phyloP scores from a whole-genome alignment of 139 green algal genomes.

The Coelastrella sp. region DNA sequence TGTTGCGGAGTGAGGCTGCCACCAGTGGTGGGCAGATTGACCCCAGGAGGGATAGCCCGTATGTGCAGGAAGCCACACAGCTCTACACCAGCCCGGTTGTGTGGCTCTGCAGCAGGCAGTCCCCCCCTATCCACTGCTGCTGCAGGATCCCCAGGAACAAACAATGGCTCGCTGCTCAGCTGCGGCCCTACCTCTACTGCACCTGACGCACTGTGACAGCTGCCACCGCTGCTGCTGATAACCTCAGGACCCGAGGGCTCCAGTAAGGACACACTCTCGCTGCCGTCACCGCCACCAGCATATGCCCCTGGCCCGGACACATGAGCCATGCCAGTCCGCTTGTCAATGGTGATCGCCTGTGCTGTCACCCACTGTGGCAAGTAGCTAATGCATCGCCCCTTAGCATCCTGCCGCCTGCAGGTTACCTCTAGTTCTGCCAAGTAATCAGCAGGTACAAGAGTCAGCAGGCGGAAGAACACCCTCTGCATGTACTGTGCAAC shows the following conservation, averaged over 20 bases:
- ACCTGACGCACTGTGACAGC: neutral
- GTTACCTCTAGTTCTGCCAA: slow-evolving; percentile 36
- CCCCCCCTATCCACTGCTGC: neutral
- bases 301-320: slow-evolving; percentile 21
- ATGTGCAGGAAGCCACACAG: slow-evolving; percentile 50
- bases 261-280: neutral
- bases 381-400: slow-evolving; percentile 43
- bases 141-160: slow-evolving; percentile 5
- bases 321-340: slow-evolving; percentile 34
- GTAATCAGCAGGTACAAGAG: slow-evolving; percentile 43
- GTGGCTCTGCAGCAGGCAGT: neutral
- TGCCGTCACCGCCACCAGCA: neutral
- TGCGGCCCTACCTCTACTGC: neutral
- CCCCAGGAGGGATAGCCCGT: slow-evolving; percentile 36
- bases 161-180: slow-evolving; percentile 11
- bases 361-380: slow-evolving; percentile 42
- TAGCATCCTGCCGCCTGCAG: slow-evolving; percentile 11
- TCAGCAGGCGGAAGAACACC: slow-evolving; percentile 46
- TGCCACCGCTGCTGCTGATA: neutral
- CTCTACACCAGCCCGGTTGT: slow-evolving; percentile 23
- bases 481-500: slow-evolving; percentile 46
- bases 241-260: neutral
- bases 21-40: slow-evolving; percentile 19
- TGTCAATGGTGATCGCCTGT: slow-evolving; percentile 42
- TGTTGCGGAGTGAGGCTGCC: slow-evolving; percentile 31